Evolutionary conservation across 2,329 filamentous ascomycete species (phyloP), one percentile per base, ranked within the genome.

Genomic region (Coniella vitis): DNA sequence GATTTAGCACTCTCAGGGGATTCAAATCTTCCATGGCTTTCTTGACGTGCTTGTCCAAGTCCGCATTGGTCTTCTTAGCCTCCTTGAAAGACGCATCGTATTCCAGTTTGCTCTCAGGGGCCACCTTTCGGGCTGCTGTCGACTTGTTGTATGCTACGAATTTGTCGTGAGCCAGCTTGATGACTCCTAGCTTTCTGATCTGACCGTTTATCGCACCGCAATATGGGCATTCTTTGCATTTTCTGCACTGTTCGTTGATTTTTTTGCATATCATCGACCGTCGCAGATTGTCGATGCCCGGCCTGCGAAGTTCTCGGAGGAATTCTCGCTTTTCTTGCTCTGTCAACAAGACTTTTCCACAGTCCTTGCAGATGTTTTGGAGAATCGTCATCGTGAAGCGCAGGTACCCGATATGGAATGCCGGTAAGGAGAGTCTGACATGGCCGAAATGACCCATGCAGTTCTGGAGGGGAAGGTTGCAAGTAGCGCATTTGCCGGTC

Each of bases 391-490:
- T 91, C 55, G 93, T 89, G 64, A 94, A 90, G 64, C 90, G 93
- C 59, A 98, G 79, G 64, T 96, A 98, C 34, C 93, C 93, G 56
- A 97, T 90, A 63, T 98, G 93, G 62, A 97, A 97, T 38, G 86
- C 89, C 4, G 93, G 93, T 45, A 98, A 74, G 1, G 91, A 88
- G 13, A 98, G 79, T 60, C 87, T 83, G 60, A 98, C 86, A 67
- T 96, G 86, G 40, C 93, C 93, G 62, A 97, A 98, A 67, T 98
- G 93, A 12, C 93, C 93, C 58, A 89, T 93, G 67, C 93, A 98
- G 56, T 85, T 82, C 59, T 89, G 80, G 25, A 97, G 73, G 14
- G 82, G 78, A 61, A 90, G 81, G 41, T 87, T 81, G 64, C 93
- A 98, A 13, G 93, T 97, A 38, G 80, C 73, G 65, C 93, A 98